Conservation (phyloP, 2,329 filamentous ascomycete genomes). For the Echinosphaeria canescens region DNA sequence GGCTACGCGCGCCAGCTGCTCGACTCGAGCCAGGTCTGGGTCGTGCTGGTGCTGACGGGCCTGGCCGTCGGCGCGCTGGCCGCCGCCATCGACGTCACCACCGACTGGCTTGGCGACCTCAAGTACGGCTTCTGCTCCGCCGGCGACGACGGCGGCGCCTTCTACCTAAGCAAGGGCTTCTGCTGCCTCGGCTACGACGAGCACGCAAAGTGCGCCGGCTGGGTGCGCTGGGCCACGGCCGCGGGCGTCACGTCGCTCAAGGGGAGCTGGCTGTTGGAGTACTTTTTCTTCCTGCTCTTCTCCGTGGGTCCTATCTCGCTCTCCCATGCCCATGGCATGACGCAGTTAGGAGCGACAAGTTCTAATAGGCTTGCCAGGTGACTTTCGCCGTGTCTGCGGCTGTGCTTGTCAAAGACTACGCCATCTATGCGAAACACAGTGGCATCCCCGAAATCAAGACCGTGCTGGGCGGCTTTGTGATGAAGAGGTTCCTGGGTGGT, state of each 20-base stretch:
- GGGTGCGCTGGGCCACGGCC: constrained; percentile 67
- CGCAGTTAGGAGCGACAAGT: too few species aligned
- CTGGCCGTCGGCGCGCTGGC: constrained; percentile 68
- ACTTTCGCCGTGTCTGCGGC: constrained; percentile 60
- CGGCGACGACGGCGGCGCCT: constrained; percentile 61
- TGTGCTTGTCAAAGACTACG: constrained; percentile 64
- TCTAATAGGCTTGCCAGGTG: constrained; percentile 33
- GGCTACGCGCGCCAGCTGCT: constrained; percentile 53
- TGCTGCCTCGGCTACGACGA: constrained; percentile 88
- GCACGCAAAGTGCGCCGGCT: constrained; percentile 62
- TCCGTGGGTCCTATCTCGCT: constrained; percentile 54
- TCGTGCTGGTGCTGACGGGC: constrained; percentile 70
- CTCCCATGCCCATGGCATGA: too few species aligned
- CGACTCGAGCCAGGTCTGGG: constrained; percentile 82
- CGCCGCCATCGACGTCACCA: constrained; percentile 73
- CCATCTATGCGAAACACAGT: constrained; percentile 76
- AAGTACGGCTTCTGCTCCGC: constrained; percentile 77
- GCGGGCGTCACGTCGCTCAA: constrained; percentile 41
- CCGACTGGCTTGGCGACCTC: constrained; percentile 82
- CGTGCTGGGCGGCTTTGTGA: constrained; percentile 81
- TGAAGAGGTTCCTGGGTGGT: constrained; percentile 61
- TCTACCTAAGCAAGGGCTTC: constrained; percentile 80
- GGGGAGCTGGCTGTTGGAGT: constrained; percentile 67
- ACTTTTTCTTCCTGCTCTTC: constrained; percentile 67
- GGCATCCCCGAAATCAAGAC: constrained; percentile 98